phyloP scores from a whole-genome alignment of 2,329 filamentous ascomycete genomes.

The Botrytis cinerea region DNA sequence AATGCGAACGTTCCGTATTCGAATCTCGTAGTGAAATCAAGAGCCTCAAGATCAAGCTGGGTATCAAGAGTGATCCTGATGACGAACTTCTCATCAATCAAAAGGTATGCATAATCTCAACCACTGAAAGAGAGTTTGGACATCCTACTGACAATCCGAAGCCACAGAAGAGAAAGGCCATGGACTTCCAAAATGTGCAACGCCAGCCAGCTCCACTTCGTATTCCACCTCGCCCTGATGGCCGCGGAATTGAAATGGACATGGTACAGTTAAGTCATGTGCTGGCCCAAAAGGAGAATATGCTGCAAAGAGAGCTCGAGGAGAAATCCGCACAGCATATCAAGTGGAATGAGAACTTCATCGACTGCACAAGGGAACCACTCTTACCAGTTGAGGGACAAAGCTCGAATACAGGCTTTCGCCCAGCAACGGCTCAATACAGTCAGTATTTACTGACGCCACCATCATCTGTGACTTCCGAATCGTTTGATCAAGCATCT shows the following conservation, averaged over 20 bases:
- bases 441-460: slow-evolving; percentile 67
- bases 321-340: slow-evolving; percentile 84
- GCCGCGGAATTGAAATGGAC: slow-evolving; percentile 74
- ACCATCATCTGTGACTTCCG: slow-evolving; percentile 49
- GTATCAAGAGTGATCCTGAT: slow-evolving; percentile 73
- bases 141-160: slow-evolving; percentile 39
- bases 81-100: slow-evolving; percentile 95
- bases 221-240: slow-evolving; percentile 68
- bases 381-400: slow-evolving; percentile 75
- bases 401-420: slow-evolving; percentile 63
- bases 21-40: slow-evolving; percentile 80
- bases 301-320: slow-evolving; percentile 80
- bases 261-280: slow-evolving; percentile 75
- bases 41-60: slow-evolving; percentile 82
- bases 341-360: slow-evolving; percentile 86
- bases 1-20: slow-evolving; percentile 75
- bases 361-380: slow-evolving; percentile 84
- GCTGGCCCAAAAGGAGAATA: slow-evolving; percentile 77
- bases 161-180: slow-evolving; percentile 71
- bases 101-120: slow-evolving; percentile 64
- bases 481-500: slow-evolving; percentile 42
- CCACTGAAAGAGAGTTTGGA: slow-evolving; percentile 9
- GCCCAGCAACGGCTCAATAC: slow-evolving; percentile 67
- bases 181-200: slow-evolving; percentile 58
- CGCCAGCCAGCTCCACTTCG: slow-evolving; percentile 66